Conservation (phyloP, 1,139 yeast genomes). For the Suhomyces maxii region DNA sequence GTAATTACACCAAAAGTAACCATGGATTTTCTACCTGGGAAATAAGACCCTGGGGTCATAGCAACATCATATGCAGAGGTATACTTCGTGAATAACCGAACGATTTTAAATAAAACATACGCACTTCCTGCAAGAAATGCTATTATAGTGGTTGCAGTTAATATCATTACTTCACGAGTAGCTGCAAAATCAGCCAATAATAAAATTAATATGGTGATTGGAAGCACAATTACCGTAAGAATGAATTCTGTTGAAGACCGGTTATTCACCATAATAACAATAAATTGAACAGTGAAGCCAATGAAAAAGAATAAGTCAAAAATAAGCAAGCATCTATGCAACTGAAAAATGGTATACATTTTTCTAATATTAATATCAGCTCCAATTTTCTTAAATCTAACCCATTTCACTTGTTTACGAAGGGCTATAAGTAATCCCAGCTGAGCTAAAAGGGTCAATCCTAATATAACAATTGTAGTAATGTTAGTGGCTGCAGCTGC, state of each 20-base stretch:
- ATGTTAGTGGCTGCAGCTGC: conserved; percentile 42
- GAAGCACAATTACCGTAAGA: conserved; percentile 50
- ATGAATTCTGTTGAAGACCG: conserved; percentile 48
- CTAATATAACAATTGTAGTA: conserved; percentile 48
- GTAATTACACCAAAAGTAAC: conserved; percentile 51
- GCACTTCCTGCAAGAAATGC: conserved; percentile 47
- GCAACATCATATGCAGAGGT: conserved; percentile 26
- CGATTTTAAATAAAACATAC: conserved; percentile 51
- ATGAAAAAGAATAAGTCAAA: conserved; percentile 52
- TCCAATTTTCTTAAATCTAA: conserved; percentile 51
- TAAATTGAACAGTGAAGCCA: conserved; percentile 55
- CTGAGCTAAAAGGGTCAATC: conserved; percentile 37
- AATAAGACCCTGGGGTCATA: conserved; percentile 33
- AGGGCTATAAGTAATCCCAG: conserved; percentile 36
- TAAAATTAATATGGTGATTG: conserved; percentile 44
- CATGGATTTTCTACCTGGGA: conserved; percentile 50
- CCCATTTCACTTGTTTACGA: conserved; percentile 48
- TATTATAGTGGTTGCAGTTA: conserved; percentile 31
- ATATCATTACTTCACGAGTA: conserved; percentile 34
- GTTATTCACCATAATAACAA: conserved; percentile 46
- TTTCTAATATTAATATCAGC: conserved; percentile 45
- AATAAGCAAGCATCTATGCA: conserved; percentile 43
- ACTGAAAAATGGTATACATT: conserved; percentile 42
- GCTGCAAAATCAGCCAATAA: conserved; percentile 40
- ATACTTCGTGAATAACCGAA: conserved; percentile 48